A percentile compares a stretch with the other conserved stretches of the same genome.
Conservation (phyloP, 208 protist species). For the Herpetomonas samuelpessoai region DNA sequence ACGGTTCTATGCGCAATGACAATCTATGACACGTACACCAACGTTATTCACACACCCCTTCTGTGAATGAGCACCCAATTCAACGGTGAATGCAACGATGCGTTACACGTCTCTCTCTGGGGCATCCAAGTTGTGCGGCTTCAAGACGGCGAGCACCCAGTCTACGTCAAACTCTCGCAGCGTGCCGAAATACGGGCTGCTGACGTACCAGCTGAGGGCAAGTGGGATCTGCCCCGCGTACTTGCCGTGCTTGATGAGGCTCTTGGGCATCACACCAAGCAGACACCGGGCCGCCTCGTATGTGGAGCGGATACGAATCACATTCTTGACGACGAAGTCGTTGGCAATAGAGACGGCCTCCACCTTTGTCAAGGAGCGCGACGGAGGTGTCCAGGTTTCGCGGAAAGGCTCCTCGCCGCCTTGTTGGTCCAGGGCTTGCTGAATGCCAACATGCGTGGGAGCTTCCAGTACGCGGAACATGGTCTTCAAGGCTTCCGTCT, state of each 20-base stretch:
- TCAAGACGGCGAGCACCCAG: conserved; percentile 75
- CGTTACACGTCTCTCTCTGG: too few relatives aligned
- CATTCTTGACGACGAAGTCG: conserved; percentile 86
- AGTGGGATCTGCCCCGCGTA: conserved; percentile 79
- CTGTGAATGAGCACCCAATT: too few relatives aligned
- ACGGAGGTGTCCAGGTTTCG: conserved; percentile 44
- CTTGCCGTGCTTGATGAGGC: conserved; percentile 63
- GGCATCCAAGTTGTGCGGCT: conserved; percentile 30
- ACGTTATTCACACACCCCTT: too few relatives aligned
- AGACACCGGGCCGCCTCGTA: conserved; percentile 73
- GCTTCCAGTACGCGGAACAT: conserved; percentile 54
- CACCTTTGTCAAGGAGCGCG: conserved; percentile 30
- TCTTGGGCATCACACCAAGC: conserved; percentile 73
- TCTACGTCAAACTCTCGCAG: conserved; percentile 75
- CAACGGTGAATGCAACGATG: too few relatives aligned
- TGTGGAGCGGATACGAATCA: conserved; percentile 41
- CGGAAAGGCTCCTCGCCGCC: background rate
- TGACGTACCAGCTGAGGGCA: conserved; percentile 77
- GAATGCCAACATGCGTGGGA: conserved; percentile 48
- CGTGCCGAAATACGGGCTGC: conserved; percentile 79
- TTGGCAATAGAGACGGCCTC: conserved; percentile 73
- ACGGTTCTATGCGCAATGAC: too few relatives aligned
- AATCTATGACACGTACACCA: too few relatives aligned
- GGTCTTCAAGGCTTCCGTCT: conserved; percentile 32
- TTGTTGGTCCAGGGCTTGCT: conserved; percentile 17